These are phyloP conservation scores for Crataegus laevigata DNA, from an alignment of 306 rosid genomes.

Conservation along the genomic window DNA sequence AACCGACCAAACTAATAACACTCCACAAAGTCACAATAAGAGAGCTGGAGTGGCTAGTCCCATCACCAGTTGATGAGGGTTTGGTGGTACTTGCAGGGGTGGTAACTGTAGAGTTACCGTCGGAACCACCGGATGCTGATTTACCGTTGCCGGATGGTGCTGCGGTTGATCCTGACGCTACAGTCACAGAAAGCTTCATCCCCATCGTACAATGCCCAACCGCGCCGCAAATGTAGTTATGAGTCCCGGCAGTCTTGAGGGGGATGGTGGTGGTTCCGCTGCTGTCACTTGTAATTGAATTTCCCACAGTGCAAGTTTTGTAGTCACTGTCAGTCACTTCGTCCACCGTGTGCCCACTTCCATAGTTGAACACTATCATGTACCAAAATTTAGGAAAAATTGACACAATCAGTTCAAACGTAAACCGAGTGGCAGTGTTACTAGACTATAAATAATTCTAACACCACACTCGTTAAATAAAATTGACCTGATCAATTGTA, in stretches of 20 bases:
- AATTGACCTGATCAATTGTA: too few species aligned
- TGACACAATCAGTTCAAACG: too few species aligned
- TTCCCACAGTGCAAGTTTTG: slow-evolving; percentile 50
- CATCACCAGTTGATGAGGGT: slow-evolving; percentile 26
- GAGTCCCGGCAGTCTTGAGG: slow-evolving; percentile 65
- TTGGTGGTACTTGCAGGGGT: slow-evolving; percentile 17
- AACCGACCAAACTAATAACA: slow-evolving; percentile 19
- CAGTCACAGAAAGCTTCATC: slow-evolving; percentile 78
- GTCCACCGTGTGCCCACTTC: slow-evolving; percentile 73
- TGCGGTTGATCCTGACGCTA: slow-evolving; percentile 28
- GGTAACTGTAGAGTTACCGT: slow-evolving; percentile 1
- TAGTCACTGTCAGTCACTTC: slow-evolving; percentile 73
- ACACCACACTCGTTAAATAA: neutral
- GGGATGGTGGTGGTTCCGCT: slow-evolving; percentile 62
- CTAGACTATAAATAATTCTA: neutral
- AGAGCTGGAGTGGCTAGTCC: slow-evolving; percentile 12
- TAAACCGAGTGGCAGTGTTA: too few species aligned
- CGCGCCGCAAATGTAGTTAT: slow-evolving; percentile 59
- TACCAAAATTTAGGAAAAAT: neutral
- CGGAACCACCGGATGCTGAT: slow-evolving; percentile 5
- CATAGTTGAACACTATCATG: slow-evolving; percentile 63
- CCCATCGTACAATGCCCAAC: slow-evolving; percentile 68
- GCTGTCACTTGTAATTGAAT: slow-evolving; percentile 57
- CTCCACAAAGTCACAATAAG: slow-evolving; percentile 20
- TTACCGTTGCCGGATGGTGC: slow-evolving; percentile 10